Conservation (phyloP, 2,329 filamentous ascomycete species). For the Neonectria coccinea region DNA sequence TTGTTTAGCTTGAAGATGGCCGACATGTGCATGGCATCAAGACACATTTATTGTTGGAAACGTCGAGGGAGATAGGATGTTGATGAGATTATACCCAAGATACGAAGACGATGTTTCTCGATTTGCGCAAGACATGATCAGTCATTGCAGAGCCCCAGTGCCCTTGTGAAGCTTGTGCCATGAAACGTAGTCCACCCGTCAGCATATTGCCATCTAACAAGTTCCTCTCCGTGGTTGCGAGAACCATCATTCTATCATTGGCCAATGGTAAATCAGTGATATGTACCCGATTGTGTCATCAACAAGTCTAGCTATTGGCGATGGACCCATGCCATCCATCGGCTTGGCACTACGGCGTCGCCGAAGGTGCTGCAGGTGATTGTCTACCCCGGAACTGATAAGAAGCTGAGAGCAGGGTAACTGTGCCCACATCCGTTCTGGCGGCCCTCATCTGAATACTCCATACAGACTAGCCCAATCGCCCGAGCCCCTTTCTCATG, state of each 20-base stretch:
- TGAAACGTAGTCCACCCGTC: not conserved
- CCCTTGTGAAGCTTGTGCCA: not conserved
- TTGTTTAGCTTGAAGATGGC: constrained; percentile 6
- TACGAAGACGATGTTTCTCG: constrained; percentile 31
- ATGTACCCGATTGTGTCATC: not conserved
- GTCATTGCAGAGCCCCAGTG: constrained; percentile 8
- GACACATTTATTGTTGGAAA: constrained; percentile 17
- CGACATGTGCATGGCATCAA: not conserved
- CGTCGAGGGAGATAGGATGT: constrained; percentile 23
- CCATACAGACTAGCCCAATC: constrained; percentile 15
- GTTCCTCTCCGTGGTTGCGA: not conserved
- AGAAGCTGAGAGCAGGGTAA: constrained; percentile 4
- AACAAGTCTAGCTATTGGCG: not conserved
- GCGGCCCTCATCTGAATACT: not conserved
- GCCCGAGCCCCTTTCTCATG: not conserved
- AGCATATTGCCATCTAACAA: not conserved
- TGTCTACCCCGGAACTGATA: constrained; percentile 19
- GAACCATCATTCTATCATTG: not conserved
- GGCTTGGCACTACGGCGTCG: constrained; percentile 9
- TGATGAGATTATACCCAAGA: constrained; percentile 44
- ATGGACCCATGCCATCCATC: constrained; percentile 7
- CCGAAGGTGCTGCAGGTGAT: constrained; percentile 20
- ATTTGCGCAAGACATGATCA: not conserved
- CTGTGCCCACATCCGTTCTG: not conserved
- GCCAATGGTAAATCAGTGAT: not conserved